A percentile compares a stretch with the other conserved stretches of the same genome.
Conservation (phyloP, 345 rosid species). For the Excoecaria cochinchinensis region DNA sequence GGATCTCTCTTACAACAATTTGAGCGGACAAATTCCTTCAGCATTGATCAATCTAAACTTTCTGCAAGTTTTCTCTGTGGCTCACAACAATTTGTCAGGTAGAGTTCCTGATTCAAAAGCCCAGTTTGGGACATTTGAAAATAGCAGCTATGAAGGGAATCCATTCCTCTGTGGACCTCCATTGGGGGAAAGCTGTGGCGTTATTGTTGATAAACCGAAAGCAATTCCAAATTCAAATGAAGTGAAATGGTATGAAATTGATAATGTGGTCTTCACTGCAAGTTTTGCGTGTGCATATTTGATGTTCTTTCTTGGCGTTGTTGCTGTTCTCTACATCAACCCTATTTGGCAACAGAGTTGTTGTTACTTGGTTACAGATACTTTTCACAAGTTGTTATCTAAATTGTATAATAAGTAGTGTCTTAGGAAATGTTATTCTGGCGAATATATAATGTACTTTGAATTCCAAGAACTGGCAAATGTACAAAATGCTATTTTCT, state of each 20-base stretch:
- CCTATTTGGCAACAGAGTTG: not conserved
- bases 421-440: too few relatives aligned
- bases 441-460: too few relatives aligned
- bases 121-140: not conserved
- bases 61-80: not conserved
- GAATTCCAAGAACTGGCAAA: too few relatives aligned
- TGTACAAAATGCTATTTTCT: too few relatives aligned
- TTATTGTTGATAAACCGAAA: not conserved
- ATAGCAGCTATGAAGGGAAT: constrained; percentile 3
- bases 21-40: not conserved
- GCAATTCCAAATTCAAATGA: not conserved
- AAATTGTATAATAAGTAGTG: too few relatives aligned
- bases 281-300: not conserved
- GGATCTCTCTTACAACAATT: not conserved
- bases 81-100: constrained; percentile 4
- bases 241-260: not conserved
- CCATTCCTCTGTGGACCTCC: not conserved
- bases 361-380: too few relatives aligned
- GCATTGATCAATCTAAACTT: not conserved
- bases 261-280: not conserved
- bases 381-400: too few relatives aligned
- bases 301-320: not conserved
- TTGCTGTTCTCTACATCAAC: not conserved
- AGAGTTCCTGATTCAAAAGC: not conserved
- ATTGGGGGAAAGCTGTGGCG: not conserved